Evolutionary conservation across 495 filamentous ascomycete genomes (phyloP).

Genomic region (Daldinia vernicosa): DNA sequence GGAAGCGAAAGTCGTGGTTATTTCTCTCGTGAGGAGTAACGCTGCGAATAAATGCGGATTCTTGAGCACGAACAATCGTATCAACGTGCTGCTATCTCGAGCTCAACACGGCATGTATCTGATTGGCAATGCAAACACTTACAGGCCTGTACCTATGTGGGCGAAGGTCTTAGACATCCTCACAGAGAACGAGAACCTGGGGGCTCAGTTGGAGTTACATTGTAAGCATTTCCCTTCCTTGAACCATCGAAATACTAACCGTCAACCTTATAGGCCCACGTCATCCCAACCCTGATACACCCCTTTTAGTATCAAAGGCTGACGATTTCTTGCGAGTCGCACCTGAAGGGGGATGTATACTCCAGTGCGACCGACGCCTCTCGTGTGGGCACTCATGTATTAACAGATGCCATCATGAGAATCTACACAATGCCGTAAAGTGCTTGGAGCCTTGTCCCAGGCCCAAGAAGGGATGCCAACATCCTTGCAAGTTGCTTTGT

Average conservation of each 20-base stretch:
- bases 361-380: conserved; percentile 68
- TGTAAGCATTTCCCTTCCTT: conserved; percentile 51
- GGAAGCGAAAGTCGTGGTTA: conserved; percentile 80
- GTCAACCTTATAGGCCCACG: conserved; percentile 52
- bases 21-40: conserved; percentile 85
- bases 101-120: conserved; percentile 88
- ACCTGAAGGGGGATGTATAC: conserved; percentile 77
- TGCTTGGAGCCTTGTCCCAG: conserved; percentile 71
- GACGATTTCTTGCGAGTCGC: conserved; percentile 68
- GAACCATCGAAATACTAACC: conserved; percentile 4
- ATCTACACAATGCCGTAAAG: conserved; percentile 68
- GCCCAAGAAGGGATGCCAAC: conserved; percentile 64
- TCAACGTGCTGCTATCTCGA: conserved; percentile 80
- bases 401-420: conserved; percentile 73
- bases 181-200: conserved; percentile 58
- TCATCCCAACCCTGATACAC: conserved; percentile 68
- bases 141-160: conserved; percentile 72
- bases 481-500: conserved; percentile 68
- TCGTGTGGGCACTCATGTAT: conserved; percentile 76
- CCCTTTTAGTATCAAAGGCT: conserved; percentile 64
- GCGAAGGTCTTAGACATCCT: conserved; percentile 67
- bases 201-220: conserved; percentile 62
- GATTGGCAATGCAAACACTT: conserved; percentile 74
- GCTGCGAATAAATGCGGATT: conserved; percentile 71
- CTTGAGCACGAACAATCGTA: conserved; percentile 75